A percentile compares a stretch with the other conserved stretches of the same genome.
Conservation (phyloP, 2,329 filamentous ascomycete genomes). For the Hypoxylon sp. region DNA sequence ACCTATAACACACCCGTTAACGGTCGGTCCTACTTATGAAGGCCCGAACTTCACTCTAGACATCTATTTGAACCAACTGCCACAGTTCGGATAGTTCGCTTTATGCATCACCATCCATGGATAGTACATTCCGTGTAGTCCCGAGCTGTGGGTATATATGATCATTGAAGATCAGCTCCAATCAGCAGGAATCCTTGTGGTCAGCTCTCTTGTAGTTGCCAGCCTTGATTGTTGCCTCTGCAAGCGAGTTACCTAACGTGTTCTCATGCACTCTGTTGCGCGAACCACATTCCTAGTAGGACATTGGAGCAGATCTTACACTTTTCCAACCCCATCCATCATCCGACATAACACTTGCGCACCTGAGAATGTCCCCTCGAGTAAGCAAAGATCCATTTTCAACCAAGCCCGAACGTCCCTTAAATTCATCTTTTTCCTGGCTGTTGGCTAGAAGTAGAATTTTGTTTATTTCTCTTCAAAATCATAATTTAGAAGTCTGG, state of each 20-base stretch:
- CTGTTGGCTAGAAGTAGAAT: not conserved
- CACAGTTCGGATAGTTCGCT: not conserved
- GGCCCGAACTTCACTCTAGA: not conserved
- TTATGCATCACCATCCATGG: not conserved
- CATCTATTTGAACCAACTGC: not conserved
- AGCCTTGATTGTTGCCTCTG: not conserved
- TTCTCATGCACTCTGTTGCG: not conserved
- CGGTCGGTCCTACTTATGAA: not conserved
- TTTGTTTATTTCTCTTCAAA: not conserved
- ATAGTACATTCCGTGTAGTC: too few relatives aligned
- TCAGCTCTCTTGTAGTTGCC: not conserved
- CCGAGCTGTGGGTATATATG: too few relatives aligned
- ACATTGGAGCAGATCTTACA: not conserved
- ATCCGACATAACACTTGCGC: not conserved
- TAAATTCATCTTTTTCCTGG: not conserved
- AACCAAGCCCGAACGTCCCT: not conserved
- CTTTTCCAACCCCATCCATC: conserved; percentile 1
- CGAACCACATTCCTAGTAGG: not conserved
- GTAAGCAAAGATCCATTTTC: not conserved
- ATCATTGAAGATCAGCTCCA: not conserved
- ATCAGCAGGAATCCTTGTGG: not conserved
- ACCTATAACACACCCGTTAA: not conserved
- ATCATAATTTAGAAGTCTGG: not conserved
- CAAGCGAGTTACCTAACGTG: not conserved
- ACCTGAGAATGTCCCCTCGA: not conserved